phyloP scores from a whole-genome alignment of 139 green algal genomes.

The Volvox reticuliferus region DNA sequence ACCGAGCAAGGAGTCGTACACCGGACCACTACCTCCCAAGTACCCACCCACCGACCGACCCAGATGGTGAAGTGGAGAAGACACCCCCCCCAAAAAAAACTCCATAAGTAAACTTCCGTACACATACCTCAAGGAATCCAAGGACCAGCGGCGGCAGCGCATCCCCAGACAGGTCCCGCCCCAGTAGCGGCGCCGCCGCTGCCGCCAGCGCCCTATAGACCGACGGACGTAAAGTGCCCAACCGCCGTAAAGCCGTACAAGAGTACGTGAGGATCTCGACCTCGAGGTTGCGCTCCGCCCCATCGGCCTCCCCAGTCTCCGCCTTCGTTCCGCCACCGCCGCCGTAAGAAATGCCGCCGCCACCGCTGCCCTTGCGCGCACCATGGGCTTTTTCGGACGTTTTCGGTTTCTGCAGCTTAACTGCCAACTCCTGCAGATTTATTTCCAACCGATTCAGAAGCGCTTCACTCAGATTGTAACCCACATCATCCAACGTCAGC shows the following conservation, averaged over 20 bases:
- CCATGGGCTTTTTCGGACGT: neutral
- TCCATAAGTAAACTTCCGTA: no score
- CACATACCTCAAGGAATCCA: neutral
- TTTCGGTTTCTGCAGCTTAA: neutral
- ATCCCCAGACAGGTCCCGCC: neutral
- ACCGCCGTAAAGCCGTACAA: slow-evolving; percentile 6
- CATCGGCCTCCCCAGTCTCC: neutral
- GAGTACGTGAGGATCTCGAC: neutral
- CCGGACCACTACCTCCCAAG: no score
- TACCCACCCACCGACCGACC: no score
- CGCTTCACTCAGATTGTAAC: neutral
- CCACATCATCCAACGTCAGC: neutral
- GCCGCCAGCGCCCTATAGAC: neutral
- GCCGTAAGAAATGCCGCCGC: neutral
- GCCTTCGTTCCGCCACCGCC: neutral
- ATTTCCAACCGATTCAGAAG: neutral
- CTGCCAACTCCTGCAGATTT: neutral
- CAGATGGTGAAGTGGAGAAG: no score
- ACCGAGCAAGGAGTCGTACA: no score
- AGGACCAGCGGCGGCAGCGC: neutral
- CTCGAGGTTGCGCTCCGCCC: no score
- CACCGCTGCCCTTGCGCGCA: neutral
- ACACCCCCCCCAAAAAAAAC: no score
- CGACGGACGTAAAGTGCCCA: neutral
- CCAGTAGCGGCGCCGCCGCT: neutral